Conservation (phyloP, 352 stramenopile genomes). For the Pythium apleroticum region DNA sequence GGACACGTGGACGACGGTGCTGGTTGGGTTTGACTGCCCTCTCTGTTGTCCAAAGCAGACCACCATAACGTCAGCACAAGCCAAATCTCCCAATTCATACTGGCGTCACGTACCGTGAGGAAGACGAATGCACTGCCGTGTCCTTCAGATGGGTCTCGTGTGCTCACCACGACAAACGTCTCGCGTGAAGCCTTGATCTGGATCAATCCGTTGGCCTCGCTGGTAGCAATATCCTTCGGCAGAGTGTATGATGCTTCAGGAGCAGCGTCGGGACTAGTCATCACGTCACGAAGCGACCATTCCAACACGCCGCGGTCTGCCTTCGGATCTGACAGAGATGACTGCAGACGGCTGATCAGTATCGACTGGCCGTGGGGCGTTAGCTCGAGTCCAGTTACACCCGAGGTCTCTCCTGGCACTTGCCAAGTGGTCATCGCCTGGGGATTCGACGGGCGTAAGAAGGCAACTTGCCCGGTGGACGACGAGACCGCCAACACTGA, state of each 20-base stretch:
- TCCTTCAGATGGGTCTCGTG: neutral
- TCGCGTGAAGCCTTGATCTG: neutral
- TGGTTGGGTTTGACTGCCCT: neutral
- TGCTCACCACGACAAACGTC: neutral
- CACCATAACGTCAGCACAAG: neutral
- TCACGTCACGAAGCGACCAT: slow-evolving; percentile 5
- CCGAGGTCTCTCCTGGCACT: neutral
- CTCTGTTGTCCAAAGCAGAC: neutral
- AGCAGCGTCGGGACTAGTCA: neutral
- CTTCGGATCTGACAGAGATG: neutral
- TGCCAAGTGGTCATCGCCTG: neutral
- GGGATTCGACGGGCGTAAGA: slow-evolving; percentile 9
- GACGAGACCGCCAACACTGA: slow-evolving; percentile 8
- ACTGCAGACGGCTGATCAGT: neutral
- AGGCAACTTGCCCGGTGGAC: neutral
- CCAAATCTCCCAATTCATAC: neutral
- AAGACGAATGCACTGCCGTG: neutral
- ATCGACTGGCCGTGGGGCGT: slow-evolving; percentile 11
- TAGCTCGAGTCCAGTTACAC: neutral
- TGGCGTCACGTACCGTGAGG: neutral
- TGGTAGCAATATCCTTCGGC: neutral
- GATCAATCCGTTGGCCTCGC: neutral
- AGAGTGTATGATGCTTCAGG: slow-evolving; percentile 1
- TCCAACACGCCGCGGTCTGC: neutral
- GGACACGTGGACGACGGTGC: slow-evolving; percentile 2